These are phyloP conservation scores for Cystobasidium ongulense DNA, from an alignment of 768 basidiomycete genomes.

Conservation along the genomic window DNA sequence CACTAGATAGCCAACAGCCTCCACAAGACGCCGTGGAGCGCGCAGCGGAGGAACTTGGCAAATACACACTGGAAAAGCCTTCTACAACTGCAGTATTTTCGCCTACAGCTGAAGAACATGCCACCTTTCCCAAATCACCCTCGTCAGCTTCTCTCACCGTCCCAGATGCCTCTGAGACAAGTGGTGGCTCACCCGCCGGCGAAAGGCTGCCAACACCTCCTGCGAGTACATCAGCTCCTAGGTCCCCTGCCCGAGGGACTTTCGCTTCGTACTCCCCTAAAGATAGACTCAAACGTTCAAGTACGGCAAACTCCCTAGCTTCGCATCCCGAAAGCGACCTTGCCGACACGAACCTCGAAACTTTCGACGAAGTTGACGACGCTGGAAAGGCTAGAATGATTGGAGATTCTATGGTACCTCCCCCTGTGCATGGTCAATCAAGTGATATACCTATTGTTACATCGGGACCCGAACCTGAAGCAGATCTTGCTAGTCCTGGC, in stretches of 20 bases:
- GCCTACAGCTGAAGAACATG: background rate
- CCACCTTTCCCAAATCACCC: background rate
- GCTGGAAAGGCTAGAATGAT: background rate
- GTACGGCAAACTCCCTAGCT: constrained; percentile 12
- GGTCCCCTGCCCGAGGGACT: background rate
- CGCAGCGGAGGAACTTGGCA: constrained; percentile 5
- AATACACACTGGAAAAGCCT: constrained; percentile 17
- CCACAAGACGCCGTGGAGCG: background rate
- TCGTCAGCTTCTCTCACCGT: background rate
- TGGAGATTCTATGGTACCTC: constrained; percentile 12
- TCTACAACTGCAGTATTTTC: background rate
- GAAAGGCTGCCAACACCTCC: background rate
- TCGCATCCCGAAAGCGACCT: constrained; percentile 22
- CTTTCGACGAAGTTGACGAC: constrained; percentile 1
- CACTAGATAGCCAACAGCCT: background rate
- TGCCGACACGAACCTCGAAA: constrained; percentile 19
- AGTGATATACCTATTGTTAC: background rate
- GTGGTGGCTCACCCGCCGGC: background rate
- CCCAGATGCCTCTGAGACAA: background rate
- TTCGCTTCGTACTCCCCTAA: background rate
- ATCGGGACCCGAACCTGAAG: background rate
- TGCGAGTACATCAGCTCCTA: background rate
- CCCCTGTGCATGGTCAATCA: background rate
- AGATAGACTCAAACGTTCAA: constrained; percentile 1
- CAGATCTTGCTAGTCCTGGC: background rate